Evolutionary conservation across 352 stramenopile genomes (phyloP).

Genomic region (Phytophthora fragariaefolia): DNA sequence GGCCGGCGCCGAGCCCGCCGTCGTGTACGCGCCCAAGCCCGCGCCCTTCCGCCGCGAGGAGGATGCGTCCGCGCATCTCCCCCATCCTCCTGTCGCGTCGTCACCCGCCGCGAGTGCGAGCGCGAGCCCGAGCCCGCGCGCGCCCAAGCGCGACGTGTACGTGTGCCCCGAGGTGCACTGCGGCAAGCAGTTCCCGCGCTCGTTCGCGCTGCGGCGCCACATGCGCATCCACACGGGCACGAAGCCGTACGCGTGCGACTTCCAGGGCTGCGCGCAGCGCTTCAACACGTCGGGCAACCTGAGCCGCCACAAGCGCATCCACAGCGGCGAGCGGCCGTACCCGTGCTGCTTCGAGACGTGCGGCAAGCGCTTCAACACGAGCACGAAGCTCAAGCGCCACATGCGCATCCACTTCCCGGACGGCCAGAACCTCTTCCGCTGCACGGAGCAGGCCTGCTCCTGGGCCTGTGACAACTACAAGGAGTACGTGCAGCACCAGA

Average conservation of each 20-base stretch:
- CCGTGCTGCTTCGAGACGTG: slow-evolving; percentile 79
- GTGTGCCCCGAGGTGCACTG: slow-evolving; percentile 54
- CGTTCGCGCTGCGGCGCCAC: slow-evolving; percentile 83
- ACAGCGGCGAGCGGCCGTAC: slow-evolving; percentile 85
- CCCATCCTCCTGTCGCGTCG: slow-evolving; percentile 44
- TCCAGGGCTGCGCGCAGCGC: slow-evolving; percentile 71
- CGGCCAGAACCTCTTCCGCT: slow-evolving; percentile 78
- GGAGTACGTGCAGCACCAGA: slow-evolving; percentile 79
- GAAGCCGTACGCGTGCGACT: slow-evolving; percentile 85
- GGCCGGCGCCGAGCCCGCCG: slow-evolving; percentile 28
- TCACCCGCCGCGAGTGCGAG: slow-evolving; percentile 12
- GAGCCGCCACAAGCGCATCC: slow-evolving; percentile 88
- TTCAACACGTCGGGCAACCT: slow-evolving; percentile 91
- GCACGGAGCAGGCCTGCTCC: slow-evolving; percentile 54
- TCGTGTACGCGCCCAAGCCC: slow-evolving; percentile 40
- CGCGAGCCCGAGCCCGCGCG: slow-evolving; percentile 11
- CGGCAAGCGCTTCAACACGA: slow-evolving; percentile 89
- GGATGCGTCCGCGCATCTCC: slow-evolving; percentile 33
- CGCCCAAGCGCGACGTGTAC: slow-evolving; percentile 25
- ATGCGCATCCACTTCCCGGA: slow-evolving; percentile 90
- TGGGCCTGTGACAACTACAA: slow-evolving; percentile 89
- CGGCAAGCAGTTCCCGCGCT: slow-evolving; percentile 87
- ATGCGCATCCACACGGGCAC: slow-evolving; percentile 87
- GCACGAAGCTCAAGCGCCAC: slow-evolving; percentile 90
- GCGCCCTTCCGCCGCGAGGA: slow-evolving; percentile 28